phyloP scores from a whole-genome alignment of 139 green algal genomes.

The Penium margaritaceum region DNA sequence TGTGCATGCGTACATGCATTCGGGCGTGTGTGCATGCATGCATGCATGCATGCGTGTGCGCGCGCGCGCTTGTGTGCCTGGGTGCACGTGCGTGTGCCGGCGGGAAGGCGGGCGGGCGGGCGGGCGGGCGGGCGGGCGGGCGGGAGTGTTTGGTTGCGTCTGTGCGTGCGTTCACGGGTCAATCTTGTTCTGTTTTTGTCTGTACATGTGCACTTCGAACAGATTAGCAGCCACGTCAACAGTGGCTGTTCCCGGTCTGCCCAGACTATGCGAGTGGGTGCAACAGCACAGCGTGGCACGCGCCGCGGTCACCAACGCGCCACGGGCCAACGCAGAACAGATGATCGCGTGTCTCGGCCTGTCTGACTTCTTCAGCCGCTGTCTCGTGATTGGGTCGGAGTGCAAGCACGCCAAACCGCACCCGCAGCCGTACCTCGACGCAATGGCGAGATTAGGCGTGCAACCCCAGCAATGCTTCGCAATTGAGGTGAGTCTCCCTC shows the following conservation, averaged over 20 bases:
- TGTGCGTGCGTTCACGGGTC: too few relatives aligned
- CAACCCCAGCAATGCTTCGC: slow-evolving; percentile 21
- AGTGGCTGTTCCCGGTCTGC: slow-evolving; percentile 52
- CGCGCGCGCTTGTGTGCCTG: too few relatives aligned
- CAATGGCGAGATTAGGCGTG: slow-evolving; percentile 54
- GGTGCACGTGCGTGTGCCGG: too few relatives aligned
- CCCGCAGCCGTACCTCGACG: slow-evolving; percentile 68
- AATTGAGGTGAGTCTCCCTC: slow-evolving; percentile 34
- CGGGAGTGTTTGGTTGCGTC: too few relatives aligned
- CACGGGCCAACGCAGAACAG: slow-evolving; percentile 61
- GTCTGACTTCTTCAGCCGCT: slow-evolving; percentile 55
- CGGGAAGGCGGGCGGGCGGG: too few relatives aligned
- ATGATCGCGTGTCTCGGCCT: slow-evolving; percentile 66
- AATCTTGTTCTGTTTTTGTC: slow-evolving; percentile 1
- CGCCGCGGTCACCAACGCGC: slow-evolving; percentile 74
- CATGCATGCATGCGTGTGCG: too few relatives aligned
- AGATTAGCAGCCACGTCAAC: slow-evolving; percentile 2
- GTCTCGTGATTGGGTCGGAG: slow-evolving; percentile 54
- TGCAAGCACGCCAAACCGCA: slow-evolving; percentile 63
- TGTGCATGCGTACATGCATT: too few relatives aligned
- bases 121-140: too few relatives aligned
- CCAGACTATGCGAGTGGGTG: slow-evolving; percentile 58
- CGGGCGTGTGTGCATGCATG: too few relatives aligned
- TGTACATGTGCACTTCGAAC: background rate
- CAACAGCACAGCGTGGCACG: slow-evolving; percentile 48